Conservation (phyloP, 2,329 filamentous ascomycete genomes). For the Neonectria coccinea region DNA sequence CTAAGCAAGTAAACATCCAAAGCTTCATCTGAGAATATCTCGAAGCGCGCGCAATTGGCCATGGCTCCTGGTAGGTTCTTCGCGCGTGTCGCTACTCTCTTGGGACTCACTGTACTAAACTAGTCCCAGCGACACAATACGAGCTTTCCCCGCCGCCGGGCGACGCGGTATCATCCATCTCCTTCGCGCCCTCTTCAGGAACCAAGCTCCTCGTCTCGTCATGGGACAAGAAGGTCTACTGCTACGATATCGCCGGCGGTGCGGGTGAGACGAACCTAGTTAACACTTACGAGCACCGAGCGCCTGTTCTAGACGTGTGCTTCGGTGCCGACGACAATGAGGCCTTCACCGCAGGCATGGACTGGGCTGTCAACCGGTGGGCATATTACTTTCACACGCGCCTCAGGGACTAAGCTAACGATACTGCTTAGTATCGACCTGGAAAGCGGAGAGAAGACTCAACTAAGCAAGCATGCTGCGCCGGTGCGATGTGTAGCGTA, state of each 20-base stretch:
- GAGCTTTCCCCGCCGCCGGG: constrained; percentile 84
- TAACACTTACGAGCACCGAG: constrained; percentile 81
- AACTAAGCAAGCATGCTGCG: constrained; percentile 81
- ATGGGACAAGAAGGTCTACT: constrained; percentile 93
- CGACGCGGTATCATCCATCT: constrained; percentile 88
- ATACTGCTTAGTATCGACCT: constrained; percentile 70
- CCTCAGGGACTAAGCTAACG: constrained; percentile 26
- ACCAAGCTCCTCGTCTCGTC: constrained; percentile 88
- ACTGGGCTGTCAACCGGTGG: constrained; percentile 85
- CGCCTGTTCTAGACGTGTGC: constrained; percentile 90
- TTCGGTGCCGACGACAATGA: constrained; percentile 86
- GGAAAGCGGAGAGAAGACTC: constrained; percentile 75
- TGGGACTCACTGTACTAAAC: constrained; percentile 33
- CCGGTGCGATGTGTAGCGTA: constrained; percentile 89
- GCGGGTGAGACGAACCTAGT: constrained; percentile 68
- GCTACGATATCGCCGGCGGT: constrained; percentile 79
- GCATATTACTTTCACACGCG: constrained; percentile 14
- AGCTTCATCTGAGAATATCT: constrained; percentile 40
- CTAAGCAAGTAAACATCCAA: constrained; percentile 52
- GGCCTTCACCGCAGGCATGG: constrained; percentile 87
- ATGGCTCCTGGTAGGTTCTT: constrained; percentile 58
- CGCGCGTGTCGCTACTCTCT: not conserved
- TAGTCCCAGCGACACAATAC: constrained; percentile 74
- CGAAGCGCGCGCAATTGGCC: constrained; percentile 33
- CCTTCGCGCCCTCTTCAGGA: constrained; percentile 83